Percentiles rank a stretch among this genome's conserved stretches.
These are phyloP conservation scores for Discostella stelligera DNA, from an alignment of 352 stramenopile species.

Conservation along the genomic window DNA sequence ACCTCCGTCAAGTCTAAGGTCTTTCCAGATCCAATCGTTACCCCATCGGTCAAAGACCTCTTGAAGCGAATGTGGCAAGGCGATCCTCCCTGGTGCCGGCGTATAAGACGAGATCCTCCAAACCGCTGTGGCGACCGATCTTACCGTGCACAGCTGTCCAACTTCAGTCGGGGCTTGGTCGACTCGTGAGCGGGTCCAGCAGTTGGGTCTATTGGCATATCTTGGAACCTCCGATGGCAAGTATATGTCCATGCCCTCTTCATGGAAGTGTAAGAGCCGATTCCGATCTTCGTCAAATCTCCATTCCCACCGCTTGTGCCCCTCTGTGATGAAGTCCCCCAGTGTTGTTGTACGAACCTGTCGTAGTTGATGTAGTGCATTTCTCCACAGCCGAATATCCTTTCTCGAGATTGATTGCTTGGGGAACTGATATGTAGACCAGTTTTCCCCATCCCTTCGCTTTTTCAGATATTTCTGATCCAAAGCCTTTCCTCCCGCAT, in stretches of 20 bases:
- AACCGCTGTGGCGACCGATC: neutral
- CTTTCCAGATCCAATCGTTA: neutral
- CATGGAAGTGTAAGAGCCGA: neutral
- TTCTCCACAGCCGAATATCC: neutral
- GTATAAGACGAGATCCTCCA: neutral
- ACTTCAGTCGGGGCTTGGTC: neutral
- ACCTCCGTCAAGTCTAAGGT: neutral
- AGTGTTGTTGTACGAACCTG: too few relatives aligned
- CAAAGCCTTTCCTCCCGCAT: neutral
- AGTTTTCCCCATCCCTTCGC: neutral
- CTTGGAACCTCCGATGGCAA: neutral
- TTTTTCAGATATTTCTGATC: conserved; percentile 1
- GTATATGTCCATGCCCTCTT: neutral
- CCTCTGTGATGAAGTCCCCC: neutral
- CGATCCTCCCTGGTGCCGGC: neutral
- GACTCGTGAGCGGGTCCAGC: neutral
- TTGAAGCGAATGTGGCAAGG: neutral
- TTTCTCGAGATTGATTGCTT: neutral
- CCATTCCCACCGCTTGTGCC: neutral
- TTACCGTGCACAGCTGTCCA: neutral
- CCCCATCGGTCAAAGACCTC: conserved; percentile 12
- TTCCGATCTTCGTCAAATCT: neutral
- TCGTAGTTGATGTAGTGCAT: neutral
- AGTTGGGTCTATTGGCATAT: conserved; percentile 1
- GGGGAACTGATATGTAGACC: neutral